phyloP scores from a whole-genome alignment of 352 stramenopile species.

The Thalassiosira mediterranea region DNA sequence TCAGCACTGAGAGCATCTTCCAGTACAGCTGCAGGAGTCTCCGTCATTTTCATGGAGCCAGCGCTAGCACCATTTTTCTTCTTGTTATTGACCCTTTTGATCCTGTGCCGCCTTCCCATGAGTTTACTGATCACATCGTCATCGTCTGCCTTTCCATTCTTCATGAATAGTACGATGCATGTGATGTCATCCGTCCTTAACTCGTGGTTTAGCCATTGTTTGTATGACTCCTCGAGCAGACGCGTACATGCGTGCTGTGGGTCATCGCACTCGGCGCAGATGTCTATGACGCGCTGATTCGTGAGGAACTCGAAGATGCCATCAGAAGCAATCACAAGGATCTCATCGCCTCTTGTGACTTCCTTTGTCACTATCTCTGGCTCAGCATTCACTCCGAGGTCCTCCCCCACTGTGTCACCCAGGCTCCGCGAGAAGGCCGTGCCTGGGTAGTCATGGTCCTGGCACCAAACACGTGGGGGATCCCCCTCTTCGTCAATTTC shows the following conservation, averaged over 20 bases:
- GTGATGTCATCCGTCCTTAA: conserved; percentile 95
- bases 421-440: conserved; percentile 77
- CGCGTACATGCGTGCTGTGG: conserved; percentile 89
- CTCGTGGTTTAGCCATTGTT: conserved; percentile 92
- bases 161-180: conserved; percentile 80
- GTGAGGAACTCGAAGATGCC: conserved; percentile 95
- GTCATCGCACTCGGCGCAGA: conserved; percentile 84
- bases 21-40: too few relatives aligned
- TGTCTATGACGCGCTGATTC: conserved; percentile 92
- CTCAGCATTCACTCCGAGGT: conserved; percentile 90
- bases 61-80: too few relatives aligned
- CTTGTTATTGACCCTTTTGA: too few relatives aligned
- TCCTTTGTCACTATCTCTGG: conserved; percentile 90
- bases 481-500: conserved; percentile 87
- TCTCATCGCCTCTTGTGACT: conserved; percentile 89
- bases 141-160: conserved; percentile 4
- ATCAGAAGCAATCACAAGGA: conserved; percentile 92
- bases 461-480: conserved; percentile 90
- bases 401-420: conserved; percentile 87
- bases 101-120: not conserved
- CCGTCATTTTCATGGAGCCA: too few relatives aligned
- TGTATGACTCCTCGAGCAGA: conserved; percentile 91
- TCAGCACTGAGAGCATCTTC: too few relatives aligned
- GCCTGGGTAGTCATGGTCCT: conserved; percentile 59
- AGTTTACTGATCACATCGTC: not conserved